These are phyloP conservation scores for Cladosporium sp. DNA, from an alignment of 2,329 filamentous ascomycete species.

Conservation along the genomic window DNA sequence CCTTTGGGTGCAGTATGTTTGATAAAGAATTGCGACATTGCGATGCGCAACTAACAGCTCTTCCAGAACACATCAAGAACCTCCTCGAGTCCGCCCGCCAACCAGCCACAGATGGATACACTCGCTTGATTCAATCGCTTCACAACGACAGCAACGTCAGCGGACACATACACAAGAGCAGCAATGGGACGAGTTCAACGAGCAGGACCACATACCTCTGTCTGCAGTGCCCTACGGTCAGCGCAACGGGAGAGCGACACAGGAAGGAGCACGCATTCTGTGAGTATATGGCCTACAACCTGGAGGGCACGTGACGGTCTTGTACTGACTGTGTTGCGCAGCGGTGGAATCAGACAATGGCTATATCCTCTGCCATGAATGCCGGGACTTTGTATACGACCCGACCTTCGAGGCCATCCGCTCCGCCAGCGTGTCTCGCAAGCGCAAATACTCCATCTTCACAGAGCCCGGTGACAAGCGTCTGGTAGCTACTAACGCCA, in stretches of 20 bases:
- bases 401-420: conserved; percentile 75
- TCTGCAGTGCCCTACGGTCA: conserved; percentile 69
- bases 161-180: conserved; percentile 64
- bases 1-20: conserved; percentile 45
- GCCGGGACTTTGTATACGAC: conserved; percentile 80
- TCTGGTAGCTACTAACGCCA: conserved; percentile 77
- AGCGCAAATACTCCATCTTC: conserved; percentile 61
- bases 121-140: conserved; percentile 67
- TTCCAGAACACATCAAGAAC: conserved; percentile 68
- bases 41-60: conserved; percentile 29
- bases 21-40: conserved; percentile 20
- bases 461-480: conserved; percentile 68
- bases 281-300: conserved; percentile 40
- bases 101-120: conserved; percentile 70
- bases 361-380: conserved; percentile 76
- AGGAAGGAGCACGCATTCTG: conserved; percentile 74
- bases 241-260: conserved; percentile 68
- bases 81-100: conserved; percentile 68
- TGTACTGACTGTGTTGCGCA: conserved; percentile 41
- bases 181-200: conserved; percentile 25
- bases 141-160: conserved; percentile 67
- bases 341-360: conserved; percentile 77
- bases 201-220: conserved; percentile 58
- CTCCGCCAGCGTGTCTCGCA: conserved; percentile 57
- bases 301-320: not conserved